Conservation (phyloP, 129 eudicot genomes). For the Tanacetum coccineum region DNA sequence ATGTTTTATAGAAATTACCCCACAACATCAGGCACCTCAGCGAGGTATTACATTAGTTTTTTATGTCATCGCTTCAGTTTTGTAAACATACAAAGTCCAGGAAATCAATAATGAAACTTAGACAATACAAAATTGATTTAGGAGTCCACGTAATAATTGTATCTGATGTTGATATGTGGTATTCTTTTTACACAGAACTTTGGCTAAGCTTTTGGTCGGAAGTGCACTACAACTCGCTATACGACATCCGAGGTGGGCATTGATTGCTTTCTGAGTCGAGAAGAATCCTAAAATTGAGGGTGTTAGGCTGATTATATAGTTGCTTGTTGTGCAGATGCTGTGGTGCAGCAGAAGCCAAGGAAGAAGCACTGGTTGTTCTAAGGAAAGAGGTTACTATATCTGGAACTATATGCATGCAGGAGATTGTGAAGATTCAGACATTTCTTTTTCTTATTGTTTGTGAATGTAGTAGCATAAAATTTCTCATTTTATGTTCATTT, state of each 20-base stretch:
- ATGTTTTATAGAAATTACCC: conserved; percentile 71
- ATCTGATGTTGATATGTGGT: neutral
- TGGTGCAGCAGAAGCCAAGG: conserved; percentile 56
- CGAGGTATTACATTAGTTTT: conserved; percentile 45
- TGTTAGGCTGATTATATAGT: conserved; percentile 10
- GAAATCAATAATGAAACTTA: neutral
- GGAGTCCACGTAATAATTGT: neutral
- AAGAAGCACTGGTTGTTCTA: conserved; percentile 78
- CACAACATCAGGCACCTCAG: conserved; percentile 48
- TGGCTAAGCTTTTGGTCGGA: conserved; percentile 93
- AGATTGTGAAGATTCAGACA: too few species aligned
- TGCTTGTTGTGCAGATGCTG: conserved; percentile 43
- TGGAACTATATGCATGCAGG: neutral
- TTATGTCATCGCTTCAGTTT: neutral
- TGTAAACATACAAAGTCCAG: conserved; percentile 7
- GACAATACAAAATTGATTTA: neutral
- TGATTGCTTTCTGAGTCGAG: neutral
- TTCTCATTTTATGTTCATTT: conserved; percentile 8
- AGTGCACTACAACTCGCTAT: conserved; percentile 84
- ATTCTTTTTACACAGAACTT: conserved; percentile 39
- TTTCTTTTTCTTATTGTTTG: neutral
- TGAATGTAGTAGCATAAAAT: conserved; percentile 16
- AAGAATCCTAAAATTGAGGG: neutral
- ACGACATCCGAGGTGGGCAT: conserved; percentile 55
- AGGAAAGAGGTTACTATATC: conserved; percentile 12